Base-by-base conservation (phyloP, 257 asterid species). In the Petunia secreta region DNA sequence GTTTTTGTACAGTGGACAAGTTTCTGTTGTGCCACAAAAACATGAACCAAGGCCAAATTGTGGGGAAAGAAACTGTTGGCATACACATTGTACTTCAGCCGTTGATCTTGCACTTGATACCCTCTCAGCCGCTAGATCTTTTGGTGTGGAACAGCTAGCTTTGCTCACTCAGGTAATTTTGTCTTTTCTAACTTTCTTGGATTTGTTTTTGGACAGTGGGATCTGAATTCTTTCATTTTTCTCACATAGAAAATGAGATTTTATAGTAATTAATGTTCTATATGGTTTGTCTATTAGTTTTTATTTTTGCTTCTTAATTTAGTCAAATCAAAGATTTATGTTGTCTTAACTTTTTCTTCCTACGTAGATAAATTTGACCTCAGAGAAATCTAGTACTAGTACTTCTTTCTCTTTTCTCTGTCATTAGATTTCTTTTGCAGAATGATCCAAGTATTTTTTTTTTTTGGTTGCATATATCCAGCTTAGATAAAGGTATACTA, bases 61-160 rank as follows among this genome's bases (percentile, higher is more conserved):
- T 77, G 92, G 92, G 0, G 98, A 94, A 82, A 75, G 98, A 41
- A 92, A 85, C 0, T 94, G 98, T 83, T 94, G 98, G 98, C 98
- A 94, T 71, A 89, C 97, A 53, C 98, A 94, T 91, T 94, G 98
- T 89, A 79, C 98, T 86, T 93, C 98, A 63, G 98, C 98, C 93
- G 97, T 94, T 77, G 98, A 94, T 90, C 97, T 94, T n/a, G 98
- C 98, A 6, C 97, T 94, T 25, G 98, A 94, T 6, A 93, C 96
- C 0, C 96, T 94, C 63, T 81, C 93, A 1, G 98, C 98, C 93
- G 98, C 98, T 84, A 89, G 97, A 90, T 93, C 95, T 5, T 94
- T 94, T 13, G 98, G 98, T 0, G 98, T 94, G 1, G 98, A 94
- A 77, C 97, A 93, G 79, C 98, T 94, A 67, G 98, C 98, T 36